Evolutionary conservation across 768 basidiomycete genomes (phyloP), one percentile per base, ranked within the genome.

Genomic region (Tricholoma flavovirens): DNA sequence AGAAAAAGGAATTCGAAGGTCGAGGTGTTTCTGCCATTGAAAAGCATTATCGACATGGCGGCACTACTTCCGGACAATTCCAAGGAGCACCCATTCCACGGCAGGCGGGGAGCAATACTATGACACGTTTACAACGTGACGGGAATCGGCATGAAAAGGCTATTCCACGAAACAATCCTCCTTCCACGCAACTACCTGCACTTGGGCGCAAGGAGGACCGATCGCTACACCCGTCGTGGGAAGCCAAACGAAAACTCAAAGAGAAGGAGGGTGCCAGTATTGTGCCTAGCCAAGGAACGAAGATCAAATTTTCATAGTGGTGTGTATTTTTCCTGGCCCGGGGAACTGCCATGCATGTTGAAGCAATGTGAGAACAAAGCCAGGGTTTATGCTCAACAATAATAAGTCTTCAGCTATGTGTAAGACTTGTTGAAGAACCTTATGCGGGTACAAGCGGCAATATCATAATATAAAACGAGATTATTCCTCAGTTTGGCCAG

Each of bases 181-280:
- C 55, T 24, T 36, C 58, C 29, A 6, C 57, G 22, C 48, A 58
- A 54, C 51, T 30, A 26, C 26, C 40, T 17, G 49, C 50, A 22
- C 46, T 59, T 53, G 43, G 43, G 21, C 56, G 59, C 54, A 53
- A 36, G 5, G 67, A 77, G 66, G 67, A 70, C 19, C 65, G 68
- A 58, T 76, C 82, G 29, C 60, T 97, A 54, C 97, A 99, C 71
- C 96, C 97, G 2, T 96, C 93, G 12, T 99, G 97, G 96, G 91
- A 91, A 69, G 97, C 97, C 5, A 98, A 95, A 73, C 80, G 79
- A 70, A 86, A 83, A 68, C 69, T 86, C 57, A 92, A 88, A 71
- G 83, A 87, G 73, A 84, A 81, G 71, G 76, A 82, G 60, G 80
- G 76, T 60, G 76, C 73, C n/a, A 74, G 75, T 6, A 86, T 88